Conservation (phyloP, 1,139 yeast species). For the Fermentozyma sake region DNA sequence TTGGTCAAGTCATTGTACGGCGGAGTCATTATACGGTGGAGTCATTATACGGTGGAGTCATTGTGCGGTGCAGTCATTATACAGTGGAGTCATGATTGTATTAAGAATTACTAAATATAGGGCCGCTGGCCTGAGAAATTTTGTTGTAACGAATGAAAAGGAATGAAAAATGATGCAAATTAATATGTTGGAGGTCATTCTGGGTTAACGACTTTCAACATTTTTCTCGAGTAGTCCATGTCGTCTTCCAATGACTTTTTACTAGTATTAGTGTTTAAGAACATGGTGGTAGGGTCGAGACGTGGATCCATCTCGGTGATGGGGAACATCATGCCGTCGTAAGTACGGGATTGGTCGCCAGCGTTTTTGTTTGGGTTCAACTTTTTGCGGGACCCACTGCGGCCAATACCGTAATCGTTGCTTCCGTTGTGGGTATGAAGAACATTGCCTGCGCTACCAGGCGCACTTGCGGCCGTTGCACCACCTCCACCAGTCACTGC, state of each 20-base stretch:
- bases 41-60: too few species aligned
- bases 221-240: constrained; percentile 62
- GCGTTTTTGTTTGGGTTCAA: constrained; percentile 12
- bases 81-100: too few species aligned
- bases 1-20: too few species aligned
- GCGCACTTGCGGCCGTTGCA: too few species aligned
- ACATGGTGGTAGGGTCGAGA: constrained; percentile 63
- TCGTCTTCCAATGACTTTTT: constrained; percentile 68
- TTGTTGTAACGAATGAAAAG: too few species aligned
- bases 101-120: too few species aligned
- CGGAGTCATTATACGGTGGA: too few species aligned
- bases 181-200: constrained; percentile 15
- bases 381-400: constrained; percentile 34
- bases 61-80: too few species aligned
- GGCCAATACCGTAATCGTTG: constrained; percentile 14
- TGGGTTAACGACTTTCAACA: constrained; percentile 68
- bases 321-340: constrained; percentile 23
- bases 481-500: constrained; percentile 15
- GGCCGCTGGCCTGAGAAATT: too few species aligned
- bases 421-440: constrained; percentile 2
- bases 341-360: constrained; percentile 7
- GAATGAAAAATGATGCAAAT: background rate
- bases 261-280: constrained; percentile 53
- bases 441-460: too few species aligned
- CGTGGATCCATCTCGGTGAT: constrained; percentile 63